Evolutionary conservation across 2,329 filamentous ascomycete species (phyloP).

Genomic region (Penicillium sp.): DNA sequence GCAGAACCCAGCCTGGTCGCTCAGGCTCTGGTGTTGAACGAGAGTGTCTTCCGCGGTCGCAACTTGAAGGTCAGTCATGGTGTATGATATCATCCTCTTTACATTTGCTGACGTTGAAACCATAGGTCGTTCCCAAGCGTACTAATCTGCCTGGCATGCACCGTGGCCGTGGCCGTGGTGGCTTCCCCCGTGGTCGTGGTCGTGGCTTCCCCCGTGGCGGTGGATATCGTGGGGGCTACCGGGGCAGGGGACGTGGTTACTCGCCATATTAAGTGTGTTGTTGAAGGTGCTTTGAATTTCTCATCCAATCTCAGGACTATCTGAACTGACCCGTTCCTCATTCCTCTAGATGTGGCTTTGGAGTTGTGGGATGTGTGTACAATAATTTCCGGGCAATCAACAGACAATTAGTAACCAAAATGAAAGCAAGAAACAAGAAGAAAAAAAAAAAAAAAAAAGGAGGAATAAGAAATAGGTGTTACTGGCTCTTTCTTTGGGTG

Average conservation of each 20-base stretch:
- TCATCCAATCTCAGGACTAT: neutral
- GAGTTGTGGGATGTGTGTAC: constrained; percentile 34
- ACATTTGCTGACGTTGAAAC: neutral
- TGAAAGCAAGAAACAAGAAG: constrained; percentile 12
- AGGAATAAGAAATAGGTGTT: neutral
- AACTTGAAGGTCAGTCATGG: constrained; percentile 76
- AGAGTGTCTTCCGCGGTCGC: constrained; percentile 90
- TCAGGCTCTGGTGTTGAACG: constrained; percentile 90
- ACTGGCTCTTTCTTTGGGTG: neutral
- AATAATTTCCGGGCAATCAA: constrained; percentile 33
- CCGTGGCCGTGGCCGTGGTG: constrained; percentile 62
- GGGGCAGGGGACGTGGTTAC: constrained; percentile 47
- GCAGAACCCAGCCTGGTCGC: constrained; percentile 89
- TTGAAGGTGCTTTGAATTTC: constrained; percentile 2
- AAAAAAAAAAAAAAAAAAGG: neutral
- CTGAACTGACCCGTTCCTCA: constrained; percentile 1
- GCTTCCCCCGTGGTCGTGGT: constrained; percentile 52
- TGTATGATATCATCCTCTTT: neutral
- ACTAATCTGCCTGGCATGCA: constrained; percentile 96
- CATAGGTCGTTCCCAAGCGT: constrained; percentile 79
- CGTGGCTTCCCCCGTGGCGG: constrained; percentile 57
- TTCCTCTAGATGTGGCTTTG: constrained; percentile 21
- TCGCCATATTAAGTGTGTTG: constrained; percentile 43
- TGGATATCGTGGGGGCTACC: constrained; percentile 49
- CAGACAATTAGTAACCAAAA: constrained; percentile 14